Evolutionary conservation across 2,329 filamentous ascomycete genomes (phyloP).

Genomic region (Aspergillus fructus): DNA sequence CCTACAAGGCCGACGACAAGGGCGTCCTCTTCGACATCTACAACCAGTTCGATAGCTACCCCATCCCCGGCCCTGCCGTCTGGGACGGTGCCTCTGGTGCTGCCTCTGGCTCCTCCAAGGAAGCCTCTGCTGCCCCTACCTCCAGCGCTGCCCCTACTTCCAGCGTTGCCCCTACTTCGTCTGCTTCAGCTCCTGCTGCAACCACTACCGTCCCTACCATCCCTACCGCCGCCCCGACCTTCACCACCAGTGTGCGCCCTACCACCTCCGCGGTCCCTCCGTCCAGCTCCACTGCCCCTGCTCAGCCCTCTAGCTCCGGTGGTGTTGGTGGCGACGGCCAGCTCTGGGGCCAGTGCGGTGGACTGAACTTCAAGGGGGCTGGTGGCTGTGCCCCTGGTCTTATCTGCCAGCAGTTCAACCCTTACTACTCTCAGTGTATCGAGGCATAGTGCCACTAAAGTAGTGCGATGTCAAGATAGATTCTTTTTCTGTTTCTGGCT

Average conservation of each 20-base stretch:
- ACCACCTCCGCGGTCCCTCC: neutral
- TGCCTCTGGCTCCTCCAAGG: conserved; percentile 8
- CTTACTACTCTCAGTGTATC: conserved; percentile 23
- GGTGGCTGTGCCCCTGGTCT: conserved; percentile 16
- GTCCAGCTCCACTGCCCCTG: neutral
- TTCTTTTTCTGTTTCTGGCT: neutral
- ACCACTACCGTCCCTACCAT: conserved; percentile 5
- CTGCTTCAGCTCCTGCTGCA: conserved; percentile 9
- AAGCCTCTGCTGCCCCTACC: neutral
- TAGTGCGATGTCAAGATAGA: no score
- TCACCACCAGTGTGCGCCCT: neutral
- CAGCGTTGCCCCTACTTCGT: neutral
- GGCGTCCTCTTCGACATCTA: conserved; percentile 23
- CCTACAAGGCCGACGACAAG: conserved; percentile 16
- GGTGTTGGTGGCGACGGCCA: conserved; percentile 9
- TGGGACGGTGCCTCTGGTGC: conserved; percentile 21
- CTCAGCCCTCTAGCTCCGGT: conserved; percentile 1
- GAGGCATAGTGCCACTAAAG: neutral
- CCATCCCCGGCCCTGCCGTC: conserved; percentile 23
- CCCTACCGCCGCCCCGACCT: neutral
- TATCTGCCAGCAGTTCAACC: conserved; percentile 22
- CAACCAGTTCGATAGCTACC: conserved; percentile 18
- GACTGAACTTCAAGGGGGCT: conserved; percentile 15
- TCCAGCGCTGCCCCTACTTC: conserved; percentile 1
- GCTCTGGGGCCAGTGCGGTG: conserved; percentile 20